Conservation (phyloP, 805 yeast genomes). For the Ogataea parapolymorpha region DNA sequence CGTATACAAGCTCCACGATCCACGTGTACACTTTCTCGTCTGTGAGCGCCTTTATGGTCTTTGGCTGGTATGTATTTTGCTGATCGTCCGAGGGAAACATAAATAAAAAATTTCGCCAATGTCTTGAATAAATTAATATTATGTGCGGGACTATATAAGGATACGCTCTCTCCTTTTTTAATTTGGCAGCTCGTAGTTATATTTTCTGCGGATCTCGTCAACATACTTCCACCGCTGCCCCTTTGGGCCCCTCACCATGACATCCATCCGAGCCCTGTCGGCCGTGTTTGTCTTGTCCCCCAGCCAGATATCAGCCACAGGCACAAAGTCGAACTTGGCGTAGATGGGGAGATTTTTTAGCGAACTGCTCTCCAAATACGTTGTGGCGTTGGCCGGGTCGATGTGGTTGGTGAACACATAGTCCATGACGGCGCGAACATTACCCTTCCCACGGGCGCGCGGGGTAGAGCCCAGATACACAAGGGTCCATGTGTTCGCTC, state of each 20-base stretch:
- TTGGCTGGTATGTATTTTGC: constrained; percentile 8
- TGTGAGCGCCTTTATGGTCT: constrained; percentile 42
- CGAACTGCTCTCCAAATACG: constrained; percentile 51
- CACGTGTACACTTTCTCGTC: constrained; percentile 86
- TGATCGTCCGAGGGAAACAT: constrained; percentile 8
- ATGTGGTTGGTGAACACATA: constrained; percentile 45
- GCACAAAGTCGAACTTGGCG: constrained; percentile 47
- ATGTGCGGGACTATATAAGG: constrained; percentile 5
- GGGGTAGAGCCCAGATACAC: constrained; percentile 37
- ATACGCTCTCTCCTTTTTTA: constrained; percentile 2
- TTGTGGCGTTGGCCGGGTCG: constrained; percentile 38
- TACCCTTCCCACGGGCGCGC: constrained; percentile 54
- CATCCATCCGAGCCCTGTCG: constrained; percentile 37
- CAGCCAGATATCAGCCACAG: constrained; percentile 46
- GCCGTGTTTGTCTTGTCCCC: constrained; percentile 29
- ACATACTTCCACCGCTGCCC: constrained; percentile 31
- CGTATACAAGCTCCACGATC: constrained; percentile 86
- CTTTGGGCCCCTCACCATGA: constrained; percentile 36
- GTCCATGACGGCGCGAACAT: constrained; percentile 47
- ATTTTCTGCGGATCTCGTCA: constrained; percentile 25
- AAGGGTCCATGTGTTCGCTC: constrained; percentile 30
- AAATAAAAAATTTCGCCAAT: constrained; percentile 3
- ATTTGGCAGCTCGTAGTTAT: constrained; percentile 27
- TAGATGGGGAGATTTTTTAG: constrained; percentile 49
- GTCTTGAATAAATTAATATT: background rate